Conservation (phyloP, 2,329 filamentous ascomycete genomes). For the Fulvia fulva region DNA sequence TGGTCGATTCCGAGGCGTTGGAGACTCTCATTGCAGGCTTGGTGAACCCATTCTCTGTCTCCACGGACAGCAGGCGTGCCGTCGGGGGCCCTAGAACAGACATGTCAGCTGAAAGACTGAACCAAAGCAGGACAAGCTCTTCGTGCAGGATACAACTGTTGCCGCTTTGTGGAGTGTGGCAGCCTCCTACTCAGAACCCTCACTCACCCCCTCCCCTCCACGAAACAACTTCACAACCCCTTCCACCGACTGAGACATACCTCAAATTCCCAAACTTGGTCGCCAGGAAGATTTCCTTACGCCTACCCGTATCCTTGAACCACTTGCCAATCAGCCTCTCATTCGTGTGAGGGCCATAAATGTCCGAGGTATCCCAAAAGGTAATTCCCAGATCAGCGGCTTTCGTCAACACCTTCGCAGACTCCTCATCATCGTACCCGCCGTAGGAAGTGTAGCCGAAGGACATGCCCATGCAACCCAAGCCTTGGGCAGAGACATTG, state of each 20-base stretch:
- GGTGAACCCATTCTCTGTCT: conserved; percentile 36
- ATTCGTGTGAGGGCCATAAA: conserved; percentile 32
- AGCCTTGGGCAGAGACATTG: conserved; percentile 30
- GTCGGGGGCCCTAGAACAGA: conserved; percentile 5
- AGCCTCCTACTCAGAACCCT: too few relatives aligned
- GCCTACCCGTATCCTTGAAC: conserved; percentile 38
- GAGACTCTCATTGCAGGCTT: conserved; percentile 36
- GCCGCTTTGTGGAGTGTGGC: too few relatives aligned
- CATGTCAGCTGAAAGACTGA: not conserved
- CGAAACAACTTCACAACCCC: too few relatives aligned
- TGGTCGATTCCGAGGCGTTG: conserved; percentile 35
- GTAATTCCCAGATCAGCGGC: conserved; percentile 28
- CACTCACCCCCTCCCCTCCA: too few relatives aligned
- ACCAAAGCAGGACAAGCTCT: not conserved
- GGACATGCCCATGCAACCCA: conserved; percentile 36
- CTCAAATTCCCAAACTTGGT: conserved; percentile 37
- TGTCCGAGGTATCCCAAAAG: conserved; percentile 31
- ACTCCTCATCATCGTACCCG: conserved; percentile 29
- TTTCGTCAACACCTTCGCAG: conserved; percentile 24
- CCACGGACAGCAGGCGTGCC: conserved; percentile 29
- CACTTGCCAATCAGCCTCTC: conserved; percentile 37
- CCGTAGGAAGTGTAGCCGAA: conserved; percentile 33
- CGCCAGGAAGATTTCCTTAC: conserved; percentile 40
- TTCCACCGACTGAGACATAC: too few relatives aligned
- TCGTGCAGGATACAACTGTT: too few relatives aligned